Base-by-base conservation (phyloP, 2,329 filamentous ascomycete species). In the Fusarium metavorans region DNA sequence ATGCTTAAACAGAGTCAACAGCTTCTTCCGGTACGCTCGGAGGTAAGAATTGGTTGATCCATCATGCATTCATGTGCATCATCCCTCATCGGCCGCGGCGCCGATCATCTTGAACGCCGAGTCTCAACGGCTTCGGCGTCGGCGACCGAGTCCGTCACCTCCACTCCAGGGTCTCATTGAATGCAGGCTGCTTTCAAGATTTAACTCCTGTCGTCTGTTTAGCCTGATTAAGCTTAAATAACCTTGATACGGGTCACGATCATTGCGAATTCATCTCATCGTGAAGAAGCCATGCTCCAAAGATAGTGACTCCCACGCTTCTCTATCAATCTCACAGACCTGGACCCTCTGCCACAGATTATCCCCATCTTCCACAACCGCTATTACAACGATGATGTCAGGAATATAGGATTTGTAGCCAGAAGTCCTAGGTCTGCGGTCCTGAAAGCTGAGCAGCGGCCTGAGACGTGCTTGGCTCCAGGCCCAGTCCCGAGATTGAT, bases 131-230 rank as follows among this genome's bases (percentile, higher is more conserved):
- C 1, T 4, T 73, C 72, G 72, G 73, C 27, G 18, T 73, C 73
- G 73, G 72, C 45, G 70, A 20, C 73, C 73, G 73, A 75, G 70
- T 27, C 73, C 72, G 67, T 30, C 5, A 9, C 14, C 30, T 30
- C 27, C n/a, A 41, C 34, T 13, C 11, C 11, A 37, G 32, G 32
- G 34, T 57, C 32, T 34, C 20, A 23, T 37, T 37, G 52, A 25
- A 23, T 57, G 52, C 13, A 27, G n/a, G 8, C 13, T 37, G 34
- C 16, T 25, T n/a, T 6, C 23, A 58, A 41, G 16, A 41, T 39
- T 58, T 6, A 58, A 14, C 23, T 37, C 23, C 32, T 27, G 16
- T 58, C 2, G 10, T 58, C 9, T 58, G 9, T 58, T 58, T 58
- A 58, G 54, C 54, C 54, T 30, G 27, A 58, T 25, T 39, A 58